phyloP scores from a whole-genome alignment of 2,329 filamentous ascomycete species.

The Ophioceras dolichostomum region DNA sequence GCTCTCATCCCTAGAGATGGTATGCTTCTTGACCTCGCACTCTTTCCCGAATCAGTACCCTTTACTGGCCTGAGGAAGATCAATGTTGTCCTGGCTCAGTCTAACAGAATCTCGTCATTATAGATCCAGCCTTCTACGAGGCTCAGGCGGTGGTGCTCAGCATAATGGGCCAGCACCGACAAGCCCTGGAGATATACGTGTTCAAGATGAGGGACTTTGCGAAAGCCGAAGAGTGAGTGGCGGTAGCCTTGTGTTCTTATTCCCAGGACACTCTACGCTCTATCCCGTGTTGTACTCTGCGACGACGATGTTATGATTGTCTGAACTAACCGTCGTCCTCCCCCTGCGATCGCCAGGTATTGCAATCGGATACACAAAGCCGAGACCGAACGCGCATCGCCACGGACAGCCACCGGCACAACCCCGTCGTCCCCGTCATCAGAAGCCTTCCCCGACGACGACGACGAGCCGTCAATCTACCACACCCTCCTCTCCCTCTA shows the following conservation, averaged over 20 bases:
- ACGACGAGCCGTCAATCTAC: conserved; percentile 64
- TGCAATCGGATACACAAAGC: conserved; percentile 75
- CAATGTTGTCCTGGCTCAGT: too few species aligned
- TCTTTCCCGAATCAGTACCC: too few species aligned
- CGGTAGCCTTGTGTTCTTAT: too few species aligned
- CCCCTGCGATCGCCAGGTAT: too few species aligned
- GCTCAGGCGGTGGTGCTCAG: conserved; percentile 81
- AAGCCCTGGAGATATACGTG: conserved; percentile 94
- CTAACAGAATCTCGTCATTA: too few species aligned
- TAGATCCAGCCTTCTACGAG: conserved; percentile 79
- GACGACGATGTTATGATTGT: too few species aligned
- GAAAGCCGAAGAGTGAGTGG: conserved; percentile 84
- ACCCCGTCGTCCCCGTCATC: conserved; percentile 23
- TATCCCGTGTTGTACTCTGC: too few species aligned
- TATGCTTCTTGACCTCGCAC: too few species aligned
- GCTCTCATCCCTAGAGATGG: conserved; percentile 67
- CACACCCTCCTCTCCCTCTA: conserved; percentile 85
- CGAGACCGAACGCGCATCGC: conserved; percentile 23
- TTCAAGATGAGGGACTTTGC: conserved; percentile 79
- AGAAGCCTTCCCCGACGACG: conserved; percentile 34
- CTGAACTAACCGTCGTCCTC: too few species aligned
- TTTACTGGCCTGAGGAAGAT: too few species aligned
- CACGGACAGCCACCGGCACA: conserved; percentile 13
- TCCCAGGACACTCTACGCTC: too few species aligned
- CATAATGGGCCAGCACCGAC: conserved; percentile 91